Base-by-base conservation (phyloP, 164 flowering plant genomes). In the Berberis thunbergii region DNA sequence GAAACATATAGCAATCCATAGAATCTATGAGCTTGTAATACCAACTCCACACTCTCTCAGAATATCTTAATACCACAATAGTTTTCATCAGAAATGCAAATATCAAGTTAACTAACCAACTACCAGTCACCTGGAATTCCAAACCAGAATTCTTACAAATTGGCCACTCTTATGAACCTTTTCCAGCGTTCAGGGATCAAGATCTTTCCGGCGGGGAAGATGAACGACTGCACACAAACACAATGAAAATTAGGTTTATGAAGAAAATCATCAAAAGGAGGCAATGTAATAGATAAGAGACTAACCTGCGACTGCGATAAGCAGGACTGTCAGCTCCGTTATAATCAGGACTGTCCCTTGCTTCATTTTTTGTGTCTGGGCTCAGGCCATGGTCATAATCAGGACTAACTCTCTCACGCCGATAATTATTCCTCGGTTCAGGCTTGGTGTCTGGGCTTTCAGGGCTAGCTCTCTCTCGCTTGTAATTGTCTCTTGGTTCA, bases 401-500 rank as follows among this genome's bases (percentile, higher is more conserved):
- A 49, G 62, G 68, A 49, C 57, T 66, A 43, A 38, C 54, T 61
- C 59, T 45, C n/a, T 52, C 67, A 11, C 48, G 7, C 58, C 59
- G 49, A 41, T 43, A 41, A 66, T 38, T 43, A 8, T 39, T 3
- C 53, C 60, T 52, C 44, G 43, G 26, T 62, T 52, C n/a, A 10
- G 54, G 54, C 60, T 45, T 56, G 57, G 48, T 60, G 56, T 38
- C 49, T 42, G 60, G 56, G 48, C 57, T 55, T 9, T 63, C 67
- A 45, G 67, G 72, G 42, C 81, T 75, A 53, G 63, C 72, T 61
- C 78, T 64, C 52, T 69, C 79, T 60, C 75, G 71, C 3, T 67
- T 59, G 60, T 65, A 68, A 13, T 5, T 1, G 11, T 26, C 54
- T 11, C 54, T 52, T 11, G 54, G 45, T 2, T 54, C n/a, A 3